Conservation (phyloP, 495 filamentous ascomycete genomes). For the Halenospora varia region DNA sequence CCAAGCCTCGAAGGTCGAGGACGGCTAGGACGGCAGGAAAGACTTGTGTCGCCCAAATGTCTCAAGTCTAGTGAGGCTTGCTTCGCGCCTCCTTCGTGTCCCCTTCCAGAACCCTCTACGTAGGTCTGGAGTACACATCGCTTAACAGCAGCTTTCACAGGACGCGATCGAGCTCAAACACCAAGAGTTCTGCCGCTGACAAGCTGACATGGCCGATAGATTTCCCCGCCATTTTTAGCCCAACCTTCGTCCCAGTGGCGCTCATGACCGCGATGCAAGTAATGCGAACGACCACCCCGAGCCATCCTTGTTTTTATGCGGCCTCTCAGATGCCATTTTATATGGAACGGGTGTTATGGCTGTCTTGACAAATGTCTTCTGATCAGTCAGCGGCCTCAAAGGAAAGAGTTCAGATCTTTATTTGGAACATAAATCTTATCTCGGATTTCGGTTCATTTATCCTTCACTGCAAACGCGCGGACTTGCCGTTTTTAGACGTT, state of each 20-base stretch:
- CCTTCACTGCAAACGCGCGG: background rate
- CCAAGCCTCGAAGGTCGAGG: background rate
- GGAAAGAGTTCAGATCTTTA: background rate
- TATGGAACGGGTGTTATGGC: background rate
- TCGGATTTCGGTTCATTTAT: background rate
- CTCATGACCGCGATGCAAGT: background rate
- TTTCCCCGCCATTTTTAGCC: background rate
- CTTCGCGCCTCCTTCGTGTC: too few species aligned
- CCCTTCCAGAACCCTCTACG: too few species aligned
- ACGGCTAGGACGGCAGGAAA: background rate
- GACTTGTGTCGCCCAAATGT: background rate
- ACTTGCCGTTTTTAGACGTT: background rate
- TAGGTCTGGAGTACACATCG: background rate
- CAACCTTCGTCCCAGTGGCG: background rate
- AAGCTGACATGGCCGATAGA: background rate
- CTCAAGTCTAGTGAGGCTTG: background rate
- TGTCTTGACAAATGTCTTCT: background rate
- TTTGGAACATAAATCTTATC: background rate
- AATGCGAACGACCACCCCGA: background rate
- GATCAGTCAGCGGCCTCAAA: background rate
- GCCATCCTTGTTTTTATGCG: background rate
- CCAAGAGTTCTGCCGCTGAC: too few species aligned
- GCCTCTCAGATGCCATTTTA: background rate
- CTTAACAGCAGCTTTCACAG: background rate
- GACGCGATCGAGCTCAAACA: too few species aligned